Conservation (phyloP, 345 rosid genomes). For the Alliaria petiolata region DNA sequence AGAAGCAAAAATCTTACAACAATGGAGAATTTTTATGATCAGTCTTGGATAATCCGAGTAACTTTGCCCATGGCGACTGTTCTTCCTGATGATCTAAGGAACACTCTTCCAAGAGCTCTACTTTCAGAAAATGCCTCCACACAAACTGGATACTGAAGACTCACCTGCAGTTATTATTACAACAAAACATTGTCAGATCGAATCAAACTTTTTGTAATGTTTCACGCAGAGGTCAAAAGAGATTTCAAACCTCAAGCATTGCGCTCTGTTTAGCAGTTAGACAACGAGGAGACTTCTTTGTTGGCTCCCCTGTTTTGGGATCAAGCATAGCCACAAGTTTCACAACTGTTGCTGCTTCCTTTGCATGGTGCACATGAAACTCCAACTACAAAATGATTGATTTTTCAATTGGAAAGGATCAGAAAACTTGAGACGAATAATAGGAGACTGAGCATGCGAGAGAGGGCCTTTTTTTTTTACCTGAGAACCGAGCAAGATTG, state of each 20-base stretch:
- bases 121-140: constrained; percentile 64
- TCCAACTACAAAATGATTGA: constrained; percentile 91
- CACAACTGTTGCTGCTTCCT: constrained; percentile 73
- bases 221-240: neutral
- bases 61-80: constrained; percentile 72
- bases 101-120: constrained; percentile 86
- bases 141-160: constrained; percentile 56
- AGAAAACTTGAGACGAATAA: neutral
- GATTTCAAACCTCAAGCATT: constrained; percentile 59
- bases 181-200: neutral
- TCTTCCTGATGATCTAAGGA: constrained; percentile 74
- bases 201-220: neutral
- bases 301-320: constrained; percentile 81
- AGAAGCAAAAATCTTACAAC: neutral
- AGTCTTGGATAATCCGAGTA: constrained; percentile 55
- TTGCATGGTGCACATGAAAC: constrained; percentile 81
- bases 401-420: constrained; percentile 5
- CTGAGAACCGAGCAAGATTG: constrained; percentile 83
- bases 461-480: constrained; percentile 31
- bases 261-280: constrained; percentile 77
- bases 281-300: constrained; percentile 78
- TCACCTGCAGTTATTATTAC: constrained; percentile 51
- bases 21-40: neutral
- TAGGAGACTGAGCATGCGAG: neutral
- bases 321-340: constrained; percentile 66